Evolutionary conservation across 495 filamentous ascomycete species (phyloP).

Genomic region (Tuber calosporum): DNA sequence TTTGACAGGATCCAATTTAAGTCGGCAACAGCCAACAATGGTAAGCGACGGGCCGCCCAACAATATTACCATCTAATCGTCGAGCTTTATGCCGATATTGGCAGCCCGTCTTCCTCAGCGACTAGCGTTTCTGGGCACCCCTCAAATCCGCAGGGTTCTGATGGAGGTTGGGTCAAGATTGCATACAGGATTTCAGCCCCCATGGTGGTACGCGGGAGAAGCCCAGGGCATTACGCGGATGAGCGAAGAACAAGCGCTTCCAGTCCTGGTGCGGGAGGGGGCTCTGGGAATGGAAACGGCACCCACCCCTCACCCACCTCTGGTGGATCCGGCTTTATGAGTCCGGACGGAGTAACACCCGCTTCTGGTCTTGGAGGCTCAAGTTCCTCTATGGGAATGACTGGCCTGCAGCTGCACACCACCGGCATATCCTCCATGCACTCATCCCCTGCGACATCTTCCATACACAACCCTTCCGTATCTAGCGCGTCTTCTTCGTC

Average conservation of each 20-base stretch:
- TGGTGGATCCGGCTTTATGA: constrained; percentile 36
- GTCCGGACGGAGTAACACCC: constrained; percentile 32
- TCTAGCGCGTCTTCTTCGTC: constrained; percentile 34
- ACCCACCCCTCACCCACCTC: constrained; percentile 39
- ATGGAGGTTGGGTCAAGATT: constrained; percentile 63
- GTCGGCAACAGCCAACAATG: constrained; percentile 91
- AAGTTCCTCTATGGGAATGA: constrained; percentile 36
- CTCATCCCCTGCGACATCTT: constrained; percentile 37
- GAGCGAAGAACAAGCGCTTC: constrained; percentile 63
- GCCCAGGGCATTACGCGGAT: constrained; percentile 86
- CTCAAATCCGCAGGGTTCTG: constrained; percentile 43
- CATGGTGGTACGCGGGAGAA: constrained; percentile 90
- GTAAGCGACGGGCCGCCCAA: constrained; percentile 81
- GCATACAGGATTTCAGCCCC: constrained; percentile 70
- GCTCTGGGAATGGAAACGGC: constrained; percentile 49
- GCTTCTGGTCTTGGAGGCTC: constrained; percentile 34
- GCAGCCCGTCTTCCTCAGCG: constrained; percentile 41
- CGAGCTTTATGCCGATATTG: constrained; percentile 75
- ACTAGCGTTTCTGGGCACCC: constrained; percentile 29
- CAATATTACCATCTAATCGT: constrained; percentile 91
- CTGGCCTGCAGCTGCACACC: constrained; percentile 33
- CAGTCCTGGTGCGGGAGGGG: constrained; percentile 62
- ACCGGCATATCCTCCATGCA: constrained; percentile 36
- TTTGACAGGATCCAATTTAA: constrained; percentile 98
- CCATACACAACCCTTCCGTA: constrained; percentile 38